Evolutionary conservation across 2,329 filamentous ascomycete species (phyloP), one percentile per base, ranked within the genome.

Genomic region (Ceratocystis cubensis): DNA sequence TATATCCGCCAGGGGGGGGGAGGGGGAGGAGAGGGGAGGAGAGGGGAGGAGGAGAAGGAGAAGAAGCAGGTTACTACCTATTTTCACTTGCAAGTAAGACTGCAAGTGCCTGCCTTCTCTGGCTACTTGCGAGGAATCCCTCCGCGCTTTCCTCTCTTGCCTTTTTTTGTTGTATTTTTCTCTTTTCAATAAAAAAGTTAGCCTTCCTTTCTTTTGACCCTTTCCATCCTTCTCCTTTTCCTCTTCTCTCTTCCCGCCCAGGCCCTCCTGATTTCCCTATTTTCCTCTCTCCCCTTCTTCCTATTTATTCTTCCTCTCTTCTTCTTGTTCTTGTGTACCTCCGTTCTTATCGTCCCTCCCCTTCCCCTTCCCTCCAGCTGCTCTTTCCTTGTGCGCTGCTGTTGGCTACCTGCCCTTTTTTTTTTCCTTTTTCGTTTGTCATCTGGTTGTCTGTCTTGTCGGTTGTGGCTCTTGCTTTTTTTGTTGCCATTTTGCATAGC

Each of bases 231-330:
- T 62, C 56, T 67, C 67, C 59, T 45, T 66, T 65, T 22, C 61
- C 61, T 67, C 44, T 61, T 45, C 33, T 57, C 65, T 53, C 65
- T 33, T 57, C 61, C 63, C 66, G 44, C 62, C 50, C 65, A 45
- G 65, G 69, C 64, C 63, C 69, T 63, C 68, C 63, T 67, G 33
- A 37, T 46, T 25, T 30, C 67, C 48, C 61, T 46, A 48, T 66
- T 64, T 22, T 25, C 63, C 20, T 53, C 22, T 48, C 10, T 20
- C 53, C 59, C 67, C 63, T 66, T 46, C 25, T 30, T 66, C 30
- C 61, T 48, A 61, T 67, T 62, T 25, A 28, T 48, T 59, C 37
- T 50, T 33, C 20, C 13, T 64, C 37, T 13, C 56, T 20, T 50
- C 25, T 53, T 33, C 5, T n/a, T 22, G 15, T 62, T 62, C 28